These are phyloP conservation scores for Leccinum olivaceopallidum DNA, from an alignment of 768 basidiomycete genomes.

Conservation along the genomic window DNA sequence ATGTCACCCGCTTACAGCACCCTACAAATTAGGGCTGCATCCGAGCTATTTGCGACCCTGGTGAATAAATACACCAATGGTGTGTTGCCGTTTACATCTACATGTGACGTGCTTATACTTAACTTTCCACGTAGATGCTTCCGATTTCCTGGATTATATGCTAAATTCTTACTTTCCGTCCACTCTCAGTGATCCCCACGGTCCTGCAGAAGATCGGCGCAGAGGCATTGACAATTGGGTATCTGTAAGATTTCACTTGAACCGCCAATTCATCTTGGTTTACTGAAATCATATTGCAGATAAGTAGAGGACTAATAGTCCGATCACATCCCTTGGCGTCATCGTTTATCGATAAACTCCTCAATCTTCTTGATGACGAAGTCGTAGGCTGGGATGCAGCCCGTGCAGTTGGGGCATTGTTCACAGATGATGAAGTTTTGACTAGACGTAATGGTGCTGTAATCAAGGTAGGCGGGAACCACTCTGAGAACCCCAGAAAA, in stretches of 20 bases:
- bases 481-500: not conserved
- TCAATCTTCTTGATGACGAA: constrained; percentile 69
- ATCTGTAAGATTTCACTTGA: constrained; percentile 52
- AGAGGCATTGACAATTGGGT: constrained; percentile 61
- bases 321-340: constrained; percentile 63
- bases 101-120: not conserved
- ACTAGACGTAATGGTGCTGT: constrained; percentile 79
- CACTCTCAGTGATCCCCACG: constrained; percentile 41
- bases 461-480: constrained; percentile 56
- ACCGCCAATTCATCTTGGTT: not conserved
- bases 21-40: constrained; percentile 54
- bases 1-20: constrained; percentile 46
- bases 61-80: constrained; percentile 79
- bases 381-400: constrained; percentile 73
- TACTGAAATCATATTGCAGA: constrained; percentile 41
- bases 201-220: constrained; percentile 41
- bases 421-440: constrained; percentile 59
- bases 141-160: constrained; percentile 43
- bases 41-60: constrained; percentile 62
- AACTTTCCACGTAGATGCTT: constrained; percentile 40
- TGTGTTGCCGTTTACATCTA: constrained; percentile 32
- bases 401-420: constrained; percentile 67
- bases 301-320: constrained; percentile 77
- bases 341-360: constrained; percentile 59
- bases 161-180: constrained; percentile 50